These are phyloP conservation scores for Boletus patriciae DNA, from an alignment of 768 basidiomycete species.

Conservation along the genomic window DNA sequence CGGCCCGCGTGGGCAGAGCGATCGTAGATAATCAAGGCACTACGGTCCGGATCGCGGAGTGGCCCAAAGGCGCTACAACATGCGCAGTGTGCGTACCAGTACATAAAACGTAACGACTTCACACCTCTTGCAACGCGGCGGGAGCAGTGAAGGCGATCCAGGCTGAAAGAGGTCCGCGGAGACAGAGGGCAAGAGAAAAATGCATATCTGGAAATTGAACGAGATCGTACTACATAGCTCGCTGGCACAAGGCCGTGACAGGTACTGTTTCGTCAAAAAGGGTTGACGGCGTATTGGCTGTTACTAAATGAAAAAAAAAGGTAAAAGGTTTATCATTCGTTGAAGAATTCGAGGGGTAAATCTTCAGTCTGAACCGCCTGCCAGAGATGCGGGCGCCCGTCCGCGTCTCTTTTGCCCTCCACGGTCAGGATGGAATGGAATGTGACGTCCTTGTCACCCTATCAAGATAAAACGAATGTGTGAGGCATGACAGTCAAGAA, in stretches of 20 bases:
- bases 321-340: conserved; percentile 17
- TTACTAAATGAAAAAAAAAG: not conserved
- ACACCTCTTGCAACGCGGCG: conserved; percentile 4
- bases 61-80: not conserved
- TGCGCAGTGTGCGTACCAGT: conserved; percentile 1
- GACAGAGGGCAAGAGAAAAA: not conserved
- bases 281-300: not conserved
- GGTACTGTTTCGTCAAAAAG: conserved; percentile 20
- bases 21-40: conserved; percentile 3
- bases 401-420: conserved; percentile 48
- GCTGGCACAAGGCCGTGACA: conserved; percentile 17
- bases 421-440: conserved; percentile 74
- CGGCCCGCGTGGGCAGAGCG: conserved; percentile 2
- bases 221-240: not conserved
- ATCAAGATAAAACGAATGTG: conserved; percentile 8
- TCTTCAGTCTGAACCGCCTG: conserved; percentile 61
- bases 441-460: conserved; percentile 64
- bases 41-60: not conserved
- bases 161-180: conserved; percentile 10
- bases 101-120: conserved; percentile 9
- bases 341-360: conserved; percentile 47
- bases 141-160: conserved; percentile 4
- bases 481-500: conserved; percentile 4
- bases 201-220: conserved; percentile 1
- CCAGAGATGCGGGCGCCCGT: conserved; percentile 55